Base-by-base conservation (phyloP, 495 filamentous ascomycete species). In the Talaromyces wortmannii region DNA sequence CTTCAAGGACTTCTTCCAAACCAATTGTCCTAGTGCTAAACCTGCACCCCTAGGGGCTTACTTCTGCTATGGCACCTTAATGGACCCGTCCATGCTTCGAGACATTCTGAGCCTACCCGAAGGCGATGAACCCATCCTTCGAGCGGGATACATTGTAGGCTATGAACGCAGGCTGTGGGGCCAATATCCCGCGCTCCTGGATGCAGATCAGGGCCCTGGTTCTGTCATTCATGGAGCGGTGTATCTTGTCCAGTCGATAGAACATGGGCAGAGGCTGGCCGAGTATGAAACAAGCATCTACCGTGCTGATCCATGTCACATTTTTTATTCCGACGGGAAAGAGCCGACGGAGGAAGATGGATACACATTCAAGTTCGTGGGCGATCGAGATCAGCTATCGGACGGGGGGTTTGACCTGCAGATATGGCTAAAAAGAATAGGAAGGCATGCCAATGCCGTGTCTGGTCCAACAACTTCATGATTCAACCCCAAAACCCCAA, bases 11-110 rank as follows among this genome's bases (percentile, higher is more conserved):
- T 5, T 40, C 36, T 40, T 40, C 13, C 36, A 5, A 2, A 40
- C 36, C 5, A 2, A 8, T 2, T 10, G 13, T 2, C 5, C 36
- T 8, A 40, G 8, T 13, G 8, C 36, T 13, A 13, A 5, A 40
- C 36, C 36, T 5, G 36, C 36, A 40, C 36, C 36, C 8, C 8
- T 13, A 10, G 36, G 36, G 36, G 36, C 36, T 40, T 74, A 69
- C 53, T 70, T 71, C 46, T 68, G 70, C 58, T 68, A 72, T 52
- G 63, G 67, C 50, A 66, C 62, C 5, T 54, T 72, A 8, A 50
- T 59, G 3, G 56, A 71, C 23, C 57, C 64, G 0, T 23, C 57
- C 2, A 49, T 59, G 49, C 50, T 71, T 5, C 17, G 45, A 4
- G 48, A 62, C 2, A 55, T 64, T n/a, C 56, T 70, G 6, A 45